Percentiles rank a stretch among this genome's conserved stretches.
These are phyloP conservation scores for Blastobotrys raffinosifermentans DNA, from an alignment of 1,139 yeast genomes.

Conservation along the genomic window DNA sequence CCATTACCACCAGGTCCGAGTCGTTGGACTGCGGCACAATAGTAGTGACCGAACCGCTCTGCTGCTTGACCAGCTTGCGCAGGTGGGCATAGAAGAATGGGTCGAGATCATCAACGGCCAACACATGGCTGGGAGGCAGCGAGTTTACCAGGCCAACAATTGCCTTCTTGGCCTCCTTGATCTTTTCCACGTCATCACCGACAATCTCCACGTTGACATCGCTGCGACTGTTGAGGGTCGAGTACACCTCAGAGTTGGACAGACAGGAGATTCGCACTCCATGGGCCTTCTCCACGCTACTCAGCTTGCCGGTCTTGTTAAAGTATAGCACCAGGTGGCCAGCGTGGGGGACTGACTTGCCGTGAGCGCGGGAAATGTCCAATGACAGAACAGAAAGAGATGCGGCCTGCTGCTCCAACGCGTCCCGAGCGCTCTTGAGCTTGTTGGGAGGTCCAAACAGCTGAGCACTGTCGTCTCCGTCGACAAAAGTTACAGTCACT, in stretches of 20 bases:
- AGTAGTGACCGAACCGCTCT: slow-evolving; percentile 49
- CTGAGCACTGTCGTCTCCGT: slow-evolving; percentile 42
- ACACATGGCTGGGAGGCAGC: slow-evolving; percentile 61
- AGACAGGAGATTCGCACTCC: slow-evolving; percentile 57
- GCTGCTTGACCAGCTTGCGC: slow-evolving; percentile 36
- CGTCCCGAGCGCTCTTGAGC: slow-evolving; percentile 54
- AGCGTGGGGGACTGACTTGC: slow-evolving; percentile 71
- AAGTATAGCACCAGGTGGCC: slow-evolving; percentile 66
- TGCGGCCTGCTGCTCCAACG: slow-evolving; percentile 48
- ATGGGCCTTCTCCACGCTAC: slow-evolving; percentile 35
- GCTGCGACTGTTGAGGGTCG: not conserved
- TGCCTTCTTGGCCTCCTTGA: slow-evolving; percentile 55
- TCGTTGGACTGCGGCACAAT: slow-evolving; percentile 45
- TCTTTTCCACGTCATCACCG: slow-evolving; percentile 40
- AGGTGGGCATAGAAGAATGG: slow-evolving; percentile 55
- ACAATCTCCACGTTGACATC: slow-evolving; percentile 33
- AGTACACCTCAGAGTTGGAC: slow-evolving; percentile 36
- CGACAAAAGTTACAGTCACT: slow-evolving; percentile 55
- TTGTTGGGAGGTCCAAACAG: slow-evolving; percentile 61
- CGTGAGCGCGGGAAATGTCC: slow-evolving; percentile 84
- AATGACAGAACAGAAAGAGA: slow-evolving; percentile 57
- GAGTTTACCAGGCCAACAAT: slow-evolving; percentile 69
- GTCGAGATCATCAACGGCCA: slow-evolving; percentile 60
- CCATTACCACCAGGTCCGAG: slow-evolving; percentile 40
- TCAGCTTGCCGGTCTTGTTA: slow-evolving; percentile 42